A percentile compares a stretch with the other conserved stretches of the same genome.
phyloP scores from a whole-genome alignment of 345 rosid species.

The Brassica napus region Da-Ae NC_063441.1:22679501-22680000 shows the following conservation, averaged over 20 bases:
- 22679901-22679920: conserved; percentile 19
- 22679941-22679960: neutral
- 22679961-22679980: conserved; percentile 28
- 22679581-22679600: neutral
- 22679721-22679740: conserved; percentile 31
- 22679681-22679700: neutral
- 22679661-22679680: neutral
- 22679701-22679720: conserved; percentile 35
- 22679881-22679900: neutral
- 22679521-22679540: neutral
- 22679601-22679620: neutral
- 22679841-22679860: conserved; percentile 2
- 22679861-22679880: neutral
- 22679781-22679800: conserved; percentile 30
- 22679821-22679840: conserved; percentile 3
- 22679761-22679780: conserved; percentile 36
- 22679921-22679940: conserved; percentile 22
- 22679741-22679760: conserved; percentile 32
- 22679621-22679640: neutral
- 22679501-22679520: neutral
- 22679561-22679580: neutral
- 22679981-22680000: neutral
- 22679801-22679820: conserved; percentile 2
- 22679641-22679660: neutral
- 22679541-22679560: conserved; percentile 1